Evolutionary conservation across 495 filamentous ascomycete genomes (phyloP).

Genomic region (Neurospora africana): DNA sequence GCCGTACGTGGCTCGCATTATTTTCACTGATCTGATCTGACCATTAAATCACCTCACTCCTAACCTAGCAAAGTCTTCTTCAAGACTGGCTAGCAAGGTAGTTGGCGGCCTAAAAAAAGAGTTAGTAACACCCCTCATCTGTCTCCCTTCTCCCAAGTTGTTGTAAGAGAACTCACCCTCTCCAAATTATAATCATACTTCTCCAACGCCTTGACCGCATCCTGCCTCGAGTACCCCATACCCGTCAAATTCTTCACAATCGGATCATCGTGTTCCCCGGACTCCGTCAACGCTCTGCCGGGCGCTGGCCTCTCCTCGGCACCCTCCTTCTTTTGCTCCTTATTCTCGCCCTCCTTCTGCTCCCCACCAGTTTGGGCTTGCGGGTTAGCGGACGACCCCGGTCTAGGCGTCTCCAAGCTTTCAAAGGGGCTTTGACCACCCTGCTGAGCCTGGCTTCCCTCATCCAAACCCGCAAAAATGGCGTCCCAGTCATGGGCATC

Average conservation of each 20-base stretch:
- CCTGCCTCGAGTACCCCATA: slow-evolving; percentile 78
- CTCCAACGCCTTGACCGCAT: slow-evolving; percentile 77
- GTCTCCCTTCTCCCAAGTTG: no score
- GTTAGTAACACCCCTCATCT: slow-evolving; percentile 6
- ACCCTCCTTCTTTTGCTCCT: slow-evolving; percentile 12
- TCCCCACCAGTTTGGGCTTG: not conserved
- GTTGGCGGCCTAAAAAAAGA: slow-evolving; percentile 33
- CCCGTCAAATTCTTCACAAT: slow-evolving; percentile 81
- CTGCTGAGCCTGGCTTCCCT: slow-evolving; percentile 16
- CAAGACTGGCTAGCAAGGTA: slow-evolving; percentile 37
- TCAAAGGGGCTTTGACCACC: not conserved
- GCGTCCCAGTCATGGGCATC: slow-evolving; percentile 85
- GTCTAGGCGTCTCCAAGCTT: not conserved
- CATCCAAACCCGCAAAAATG: slow-evolving; percentile 74
- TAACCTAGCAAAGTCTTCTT: not conserved
- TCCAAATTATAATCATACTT: slow-evolving; percentile 93
- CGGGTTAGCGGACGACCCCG: not conserved
- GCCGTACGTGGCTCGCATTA: not conserved
- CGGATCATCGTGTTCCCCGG: slow-evolving; percentile 77
- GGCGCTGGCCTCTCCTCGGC: slow-evolving; percentile 33
- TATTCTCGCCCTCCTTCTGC: not conserved
- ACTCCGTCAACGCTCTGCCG: slow-evolving; percentile 59
- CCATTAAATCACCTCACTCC: not conserved
- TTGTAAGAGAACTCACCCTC: slow-evolving; percentile 51
- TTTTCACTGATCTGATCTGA: not conserved